Evolutionary conservation across 352 stramenopile species (phyloP), one percentile per base, ranked within the genome.

Genomic region (Globisporangium middletonii): DNA sequence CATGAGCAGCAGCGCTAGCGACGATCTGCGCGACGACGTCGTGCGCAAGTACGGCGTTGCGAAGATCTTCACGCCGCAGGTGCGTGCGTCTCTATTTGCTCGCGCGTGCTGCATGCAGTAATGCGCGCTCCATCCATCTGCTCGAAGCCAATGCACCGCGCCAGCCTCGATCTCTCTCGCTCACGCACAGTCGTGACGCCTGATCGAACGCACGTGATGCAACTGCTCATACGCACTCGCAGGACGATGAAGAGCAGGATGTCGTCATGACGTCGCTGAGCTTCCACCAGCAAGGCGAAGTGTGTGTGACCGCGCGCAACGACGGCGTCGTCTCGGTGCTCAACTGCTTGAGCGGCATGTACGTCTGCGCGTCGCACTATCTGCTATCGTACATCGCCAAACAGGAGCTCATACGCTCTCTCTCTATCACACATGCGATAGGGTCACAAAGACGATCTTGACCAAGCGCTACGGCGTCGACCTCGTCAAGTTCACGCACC

Each of bases 381-480:
- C 15, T 43, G 4, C 27, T 33, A 16, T 19, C 23, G 12, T 7
- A 19, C 6, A 46, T 42, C 19, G 26, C 42, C 2, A 4, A 38
- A n/a, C 13, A 12, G 33, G 28, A 55, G 30, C 35, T 46, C 16
- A 33, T 42, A n/a, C 19, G 26, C 53, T 50, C 8, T 58, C 8
- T 16, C 35, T 28, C 15, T 53, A 42, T 26, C 15, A 19, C 23
- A n/a, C n/a, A 53, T 8, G 7, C 15, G 26, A 27, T 53, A 95
- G 85, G 49, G 73, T 89, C 61, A 83, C 75, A 54, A 95, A 95
- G 71, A 89, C 80, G 26, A 89, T 95, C 57, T 75, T 92, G 52
- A 87, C 81, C 44, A 92, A 92, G 65, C 79, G 78, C 57, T 95
- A 93, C 53, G 85, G 85, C 50, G 77, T 89, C 48, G 85, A 87